Evolutionary conservation across 805 yeast genomes (phyloP).

Genomic region (Candida montana): DNA sequence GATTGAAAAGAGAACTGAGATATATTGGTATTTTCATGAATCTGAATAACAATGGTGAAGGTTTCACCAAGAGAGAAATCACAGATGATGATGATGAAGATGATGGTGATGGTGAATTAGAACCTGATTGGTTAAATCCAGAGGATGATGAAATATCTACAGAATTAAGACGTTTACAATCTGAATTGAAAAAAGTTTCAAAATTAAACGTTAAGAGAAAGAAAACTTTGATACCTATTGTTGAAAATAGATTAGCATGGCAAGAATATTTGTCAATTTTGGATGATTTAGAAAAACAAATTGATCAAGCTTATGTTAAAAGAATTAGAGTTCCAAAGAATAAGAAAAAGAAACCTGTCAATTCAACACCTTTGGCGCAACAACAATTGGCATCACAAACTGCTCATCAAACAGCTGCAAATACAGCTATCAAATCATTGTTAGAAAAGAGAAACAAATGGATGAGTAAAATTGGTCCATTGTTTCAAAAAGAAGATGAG

Average conservation of each 20-base stretch:
- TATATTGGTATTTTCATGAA: slow-evolving; percentile 88
- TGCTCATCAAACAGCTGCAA: slow-evolving; percentile 64
- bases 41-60: slow-evolving; percentile 21
- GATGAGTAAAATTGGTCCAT: slow-evolving; percentile 85
- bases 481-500: slow-evolving; percentile 44
- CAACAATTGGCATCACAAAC: slow-evolving; percentile 27
- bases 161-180: slow-evolving; percentile 72
- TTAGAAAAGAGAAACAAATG: slow-evolving; percentile 84
- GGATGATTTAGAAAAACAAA: slow-evolving; percentile 94
- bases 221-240: slow-evolving; percentile 56
- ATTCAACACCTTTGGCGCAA: slow-evolving; percentile 29
- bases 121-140: slow-evolving; percentile 61
- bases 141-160: slow-evolving; percentile 94
- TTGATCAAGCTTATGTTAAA: slow-evolving; percentile 87
- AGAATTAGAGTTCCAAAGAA: slow-evolving; percentile 67
- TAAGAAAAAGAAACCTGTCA: slow-evolving; percentile 32
- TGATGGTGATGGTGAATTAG: slow-evolving; percentile 22
- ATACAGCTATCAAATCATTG: slow-evolving; percentile 70
- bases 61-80: slow-evolving; percentile 23
- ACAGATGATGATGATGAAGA: slow-evolving; percentile 20
- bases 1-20: slow-evolving; percentile 80
- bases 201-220: slow-evolving; percentile 64
- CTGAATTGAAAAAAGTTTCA: slow-evolving; percentile 55
- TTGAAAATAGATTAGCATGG: slow-evolving; percentile 89
- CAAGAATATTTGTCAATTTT: slow-evolving; percentile 87